Evolutionary conservation across 306 rosid genomes (phyloP), one percentile per base, ranked within the genome.

Genomic region (Dicorynia guianensis): DNA sequence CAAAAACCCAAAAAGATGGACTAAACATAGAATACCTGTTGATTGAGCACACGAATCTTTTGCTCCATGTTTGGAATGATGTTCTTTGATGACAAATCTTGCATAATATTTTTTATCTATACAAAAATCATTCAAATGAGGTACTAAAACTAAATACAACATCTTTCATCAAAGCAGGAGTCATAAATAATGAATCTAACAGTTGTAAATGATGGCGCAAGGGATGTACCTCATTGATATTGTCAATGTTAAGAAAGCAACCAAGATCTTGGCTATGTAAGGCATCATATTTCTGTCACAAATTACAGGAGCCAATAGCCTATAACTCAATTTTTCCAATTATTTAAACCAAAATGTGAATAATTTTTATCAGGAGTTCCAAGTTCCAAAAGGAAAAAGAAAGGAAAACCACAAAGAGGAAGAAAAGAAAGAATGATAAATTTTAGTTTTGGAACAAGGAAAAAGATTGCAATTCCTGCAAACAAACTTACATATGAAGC

Each of bases 31-130:
- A 68, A 73, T 56, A 92, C 99, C 96, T 96, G 98, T 64, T 96
- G 98, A 84, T 96, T 92, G 76, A 96, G 96, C 67, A 69, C 67
- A 33, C 98, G 98, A 58, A 96, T 89, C 69, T 89, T 92, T 85
- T 90, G 96, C 87, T 96, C 99, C 98, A 96, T 96, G 80, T 78
- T 83, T 40, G 98, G 99, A 84, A 96, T 92, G 80, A 96, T 83
- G 87, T 88, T 90, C 78, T 89, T 90, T 53, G 99, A 87, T 18
- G 97, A 83, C 43, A 96, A 84, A 62, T 96, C 89, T 81, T 96
- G 99, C 96, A 96, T 86, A 56, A 96, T 63, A 84, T 89, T 87
- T 80, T 85, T 92, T 50, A 96, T 85, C 99, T 96, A 96, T 79
- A 43, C 78, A 71, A 76, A 56, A 73, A 80, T 53, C 78, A 76